phyloP scores from a whole-genome alignment of 768 basidiomycete species.

The Kwoniella botswanensis region DNA sequence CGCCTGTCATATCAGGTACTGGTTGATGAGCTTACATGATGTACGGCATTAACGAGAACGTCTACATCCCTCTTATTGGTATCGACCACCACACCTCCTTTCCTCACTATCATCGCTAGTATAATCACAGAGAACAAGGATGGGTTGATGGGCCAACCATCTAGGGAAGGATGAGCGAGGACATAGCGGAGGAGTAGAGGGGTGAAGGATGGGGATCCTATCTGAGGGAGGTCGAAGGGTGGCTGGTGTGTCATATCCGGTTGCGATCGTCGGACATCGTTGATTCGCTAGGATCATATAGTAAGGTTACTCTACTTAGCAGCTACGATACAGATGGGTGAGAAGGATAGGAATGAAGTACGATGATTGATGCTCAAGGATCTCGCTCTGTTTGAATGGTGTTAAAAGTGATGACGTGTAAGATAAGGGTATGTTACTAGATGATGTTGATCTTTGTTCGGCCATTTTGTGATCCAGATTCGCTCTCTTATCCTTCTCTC shows the following conservation, averaged over 20 bases:
- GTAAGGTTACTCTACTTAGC: too few species aligned
- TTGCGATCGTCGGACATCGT: not conserved
- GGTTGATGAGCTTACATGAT: not conserved
- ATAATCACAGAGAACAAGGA: constrained; percentile 36
- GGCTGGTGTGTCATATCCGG: not conserved
- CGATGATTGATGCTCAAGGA: too few species aligned
- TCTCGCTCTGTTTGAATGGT: not conserved
- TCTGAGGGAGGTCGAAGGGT: not conserved
- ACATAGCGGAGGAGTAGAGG: constrained; percentile 27
- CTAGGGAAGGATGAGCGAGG: constrained; percentile 4
- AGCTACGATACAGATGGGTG: too few species aligned
- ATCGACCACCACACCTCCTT: constrained; percentile 41
- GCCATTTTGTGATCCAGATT: not conserved
- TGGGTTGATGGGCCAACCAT: constrained; percentile 37
- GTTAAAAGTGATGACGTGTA: constrained; percentile 21
- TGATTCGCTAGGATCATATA: not conserved
- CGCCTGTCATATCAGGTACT: not conserved
- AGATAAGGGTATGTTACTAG: not conserved
- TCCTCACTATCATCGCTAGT: constrained; percentile 31
- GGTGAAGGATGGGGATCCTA: constrained; percentile 22
- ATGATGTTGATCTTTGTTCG: not conserved
- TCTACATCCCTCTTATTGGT: not conserved
- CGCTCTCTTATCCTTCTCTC: not conserved
- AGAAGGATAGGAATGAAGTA: too few species aligned
- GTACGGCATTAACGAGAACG: not conserved